Conservation (phyloP, 352 stramenopile genomes). For the Lagenidium sp. region DNA sequence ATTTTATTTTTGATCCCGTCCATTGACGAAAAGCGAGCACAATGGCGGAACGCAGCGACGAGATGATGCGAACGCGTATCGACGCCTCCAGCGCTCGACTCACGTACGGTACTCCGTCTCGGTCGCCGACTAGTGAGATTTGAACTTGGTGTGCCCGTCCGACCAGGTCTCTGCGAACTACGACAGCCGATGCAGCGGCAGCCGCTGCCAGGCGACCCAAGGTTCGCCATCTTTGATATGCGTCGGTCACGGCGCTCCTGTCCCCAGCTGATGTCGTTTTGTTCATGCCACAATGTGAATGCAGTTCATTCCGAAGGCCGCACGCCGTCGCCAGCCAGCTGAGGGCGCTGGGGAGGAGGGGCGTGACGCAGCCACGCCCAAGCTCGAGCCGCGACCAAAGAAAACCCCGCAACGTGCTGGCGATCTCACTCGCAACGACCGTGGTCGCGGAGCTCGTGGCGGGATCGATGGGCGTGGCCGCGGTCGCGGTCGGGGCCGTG, state of each 20-base stretch:
- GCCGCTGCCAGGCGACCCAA: conserved; percentile 44
- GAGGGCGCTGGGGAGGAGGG: conserved; percentile 15
- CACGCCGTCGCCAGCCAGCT: conserved; percentile 32
- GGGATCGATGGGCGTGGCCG: conserved; percentile 14
- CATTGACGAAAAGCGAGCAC: conserved; percentile 7
- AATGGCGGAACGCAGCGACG: conserved; percentile 26
- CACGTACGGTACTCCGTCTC: conserved; percentile 22
- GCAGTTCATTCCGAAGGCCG: conserved; percentile 71
- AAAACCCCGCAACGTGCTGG: conserved; percentile 25
- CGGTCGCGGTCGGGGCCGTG: conserved; percentile 37
- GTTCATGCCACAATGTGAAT: no score
- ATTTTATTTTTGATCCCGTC: no score
- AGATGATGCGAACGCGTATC: conserved; percentile 50
- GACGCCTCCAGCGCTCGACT: conserved; percentile 59
- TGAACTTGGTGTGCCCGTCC: background rate
- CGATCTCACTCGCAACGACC: conserved; percentile 32
- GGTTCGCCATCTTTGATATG: no score
- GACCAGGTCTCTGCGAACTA: conserved; percentile 50
- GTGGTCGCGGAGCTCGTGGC: conserved; percentile 15
- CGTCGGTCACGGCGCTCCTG: no score
- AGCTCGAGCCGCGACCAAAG: conserved; percentile 13
- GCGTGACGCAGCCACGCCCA: background rate
- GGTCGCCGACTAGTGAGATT: background rate
- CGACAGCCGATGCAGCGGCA: conserved; percentile 15
- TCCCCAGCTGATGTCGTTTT: no score